Conservation (phyloP, 2,329 filamentous ascomycete species). For the Ramularia endophylla region DNA sequence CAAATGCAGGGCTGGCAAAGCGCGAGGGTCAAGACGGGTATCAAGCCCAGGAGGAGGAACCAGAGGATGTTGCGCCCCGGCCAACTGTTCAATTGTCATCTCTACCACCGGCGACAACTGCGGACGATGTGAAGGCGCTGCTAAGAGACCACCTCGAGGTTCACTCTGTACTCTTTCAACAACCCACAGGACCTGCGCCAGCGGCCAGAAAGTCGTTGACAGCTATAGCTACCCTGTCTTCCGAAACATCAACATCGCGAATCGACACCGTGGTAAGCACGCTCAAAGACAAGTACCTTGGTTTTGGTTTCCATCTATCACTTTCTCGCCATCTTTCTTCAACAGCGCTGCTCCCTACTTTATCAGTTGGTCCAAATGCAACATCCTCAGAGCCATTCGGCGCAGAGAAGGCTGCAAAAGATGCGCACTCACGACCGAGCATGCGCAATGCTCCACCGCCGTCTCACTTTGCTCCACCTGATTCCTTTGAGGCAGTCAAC, state of each 20-base stretch:
- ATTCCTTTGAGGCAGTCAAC: constrained; percentile 54
- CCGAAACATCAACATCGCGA: constrained; percentile 74
- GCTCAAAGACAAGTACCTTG: constrained; percentile 77
- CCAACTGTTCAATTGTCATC: constrained; percentile 51
- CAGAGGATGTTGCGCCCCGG: constrained; percentile 39
- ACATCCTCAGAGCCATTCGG: constrained; percentile 25
- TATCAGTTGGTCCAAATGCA: constrained; percentile 6
- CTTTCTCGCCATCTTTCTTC: constrained; percentile 81
- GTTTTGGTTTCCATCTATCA: constrained; percentile 74
- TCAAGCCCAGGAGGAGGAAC: constrained; percentile 33
- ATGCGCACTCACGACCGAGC: constrained; percentile 34
- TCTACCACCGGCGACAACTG: constrained; percentile 48
- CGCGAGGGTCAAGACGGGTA: constrained; percentile 25
- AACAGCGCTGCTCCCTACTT: constrained; percentile 12
- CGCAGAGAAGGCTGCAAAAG: constrained; percentile 20
- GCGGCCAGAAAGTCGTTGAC: constrained; percentile 57
- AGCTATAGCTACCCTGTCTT: constrained; percentile 74
- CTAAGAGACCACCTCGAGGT: constrained; percentile 22
- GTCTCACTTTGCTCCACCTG: constrained; percentile 65
- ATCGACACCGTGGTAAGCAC: constrained; percentile 74
- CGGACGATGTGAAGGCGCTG: constrained; percentile 56
- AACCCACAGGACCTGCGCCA: constrained; percentile 9
- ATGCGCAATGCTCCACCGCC: constrained; percentile 42
- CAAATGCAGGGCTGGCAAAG: constrained; percentile 1
- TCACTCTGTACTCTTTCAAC: constrained; percentile 22